Evolutionary conservation across 176 grass and related monocot species (phyloP).

Genomic region (Triticum timopheevii): DNA sequence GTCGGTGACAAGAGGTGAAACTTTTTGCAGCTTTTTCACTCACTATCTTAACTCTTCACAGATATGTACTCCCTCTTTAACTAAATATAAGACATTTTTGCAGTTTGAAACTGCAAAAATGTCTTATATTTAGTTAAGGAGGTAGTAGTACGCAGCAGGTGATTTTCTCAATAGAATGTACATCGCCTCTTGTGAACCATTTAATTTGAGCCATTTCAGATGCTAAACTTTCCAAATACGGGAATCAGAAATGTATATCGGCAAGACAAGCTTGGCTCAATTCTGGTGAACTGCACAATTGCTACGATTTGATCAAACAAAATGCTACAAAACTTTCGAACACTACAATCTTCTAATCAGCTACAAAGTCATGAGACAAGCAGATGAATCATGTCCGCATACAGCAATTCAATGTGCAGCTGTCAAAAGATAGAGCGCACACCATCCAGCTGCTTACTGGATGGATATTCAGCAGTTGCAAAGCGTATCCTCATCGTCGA

Average conservation of each 20-base stretch:
- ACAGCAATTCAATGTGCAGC: background rate
- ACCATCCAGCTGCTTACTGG: background rate
- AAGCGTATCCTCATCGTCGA: slow-evolving; percentile 1
- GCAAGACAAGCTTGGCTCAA: background rate
- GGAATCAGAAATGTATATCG: background rate
- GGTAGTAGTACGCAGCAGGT: too few relatives aligned
- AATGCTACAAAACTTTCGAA: background rate
- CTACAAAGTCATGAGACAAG: background rate
- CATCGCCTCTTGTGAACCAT: background rate
- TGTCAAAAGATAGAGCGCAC: background rate
- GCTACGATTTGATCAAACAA: background rate
- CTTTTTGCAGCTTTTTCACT: too few relatives aligned
- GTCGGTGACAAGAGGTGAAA: too few relatives aligned
- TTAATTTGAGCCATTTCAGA: background rate
- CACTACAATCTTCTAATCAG: background rate
- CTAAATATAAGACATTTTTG: too few relatives aligned
- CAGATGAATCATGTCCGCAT: background rate
- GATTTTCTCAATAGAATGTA: too few relatives aligned
- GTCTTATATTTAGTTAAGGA: too few relatives aligned
- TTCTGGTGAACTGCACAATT: background rate
- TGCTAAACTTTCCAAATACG: background rate
- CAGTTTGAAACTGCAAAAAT: too few relatives aligned
- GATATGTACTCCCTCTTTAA: too few relatives aligned
- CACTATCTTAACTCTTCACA: too few relatives aligned
- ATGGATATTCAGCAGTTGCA: background rate